Base-by-base conservation (phyloP, 106 monocot genomes). In the Dendrobium huoshanense region DNA sequence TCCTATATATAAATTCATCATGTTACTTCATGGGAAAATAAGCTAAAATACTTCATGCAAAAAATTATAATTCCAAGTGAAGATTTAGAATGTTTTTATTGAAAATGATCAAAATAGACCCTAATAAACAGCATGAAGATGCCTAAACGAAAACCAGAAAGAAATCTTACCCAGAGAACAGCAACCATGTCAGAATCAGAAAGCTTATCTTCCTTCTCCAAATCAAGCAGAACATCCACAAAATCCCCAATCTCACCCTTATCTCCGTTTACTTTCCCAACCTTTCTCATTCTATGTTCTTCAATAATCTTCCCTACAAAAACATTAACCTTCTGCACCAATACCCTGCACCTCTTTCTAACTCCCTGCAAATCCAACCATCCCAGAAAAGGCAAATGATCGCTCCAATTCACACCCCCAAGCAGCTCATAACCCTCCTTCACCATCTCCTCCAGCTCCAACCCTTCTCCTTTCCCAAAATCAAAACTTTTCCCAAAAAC, bases 251-350 rank as follows among this genome's bases (percentile, higher is more conserved):
- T 25, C 24, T 1, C 55, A 54, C 19, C 40, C 3, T 24, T 41
- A 33, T 0, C 25, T 22, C 1, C 18, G 13, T 5, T 24, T 3
- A 33, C 7, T 78, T 2, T 25, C 13, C 4, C 5, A 7, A 4
- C 43, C 15, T 73, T 20, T 27, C 47, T 76, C 80, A 3, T 31
- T 45, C 81, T 70, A 80, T 88, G 92, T 20, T 88, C 87, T 9
- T 82, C 84, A 8, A 92, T 86, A 67, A 92, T 88, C 37, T 75
- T 33, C 37, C 75, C 75, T 0, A 84, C 84, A 6, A 84, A 79
- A 45, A 58, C 56, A 18, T 81, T 73, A 33, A 85, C 85, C n/a
- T 67, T 78, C 5, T 5, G 31, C 1, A 78, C 73, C 43, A 85
- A 18, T 3, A 8, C 45, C 44, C 81, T 18, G 19, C 81, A 72